Evolutionary conservation across 2,329 filamentous ascomycete genomes (phyloP), one percentile per base, ranked within the genome.

Genomic region (Colletotrichum salicis): DNA sequence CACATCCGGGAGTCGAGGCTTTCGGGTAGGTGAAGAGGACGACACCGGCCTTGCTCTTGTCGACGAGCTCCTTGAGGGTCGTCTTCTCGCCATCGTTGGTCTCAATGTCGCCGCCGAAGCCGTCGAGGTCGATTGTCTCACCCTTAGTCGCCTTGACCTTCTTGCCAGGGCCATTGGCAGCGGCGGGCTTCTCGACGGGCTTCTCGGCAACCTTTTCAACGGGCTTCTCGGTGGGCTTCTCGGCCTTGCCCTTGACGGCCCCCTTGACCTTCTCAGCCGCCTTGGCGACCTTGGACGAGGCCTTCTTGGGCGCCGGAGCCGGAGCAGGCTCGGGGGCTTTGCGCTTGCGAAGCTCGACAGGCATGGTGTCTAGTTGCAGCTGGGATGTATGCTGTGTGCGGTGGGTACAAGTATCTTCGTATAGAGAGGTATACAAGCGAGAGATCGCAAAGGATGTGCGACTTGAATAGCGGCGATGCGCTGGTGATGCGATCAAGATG

Each of bases 11-110:
- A 27, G 96, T 99, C 33, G 93, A 96, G 13, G 96, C 96, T 84
- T 93, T 97, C 71, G 96, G 96, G 80, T 98, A 98, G 37, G 95
- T 98, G 82, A 99, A 98, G 35, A 98, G 85, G 41, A 97, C 94
- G 55, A 98, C 93, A 31, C 96, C 96, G 45, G 89, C 87, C 84
- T 94, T 91, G 88, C 95, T 97, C 79, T 93, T 89, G 63, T 94
- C 92, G 60, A 98, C 88, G 29, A 99, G 90, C 76, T 91, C 86
- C 84, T 94, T 92, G 71, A 99, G 85, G 1, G 91, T 94, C 6
- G 93, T 95, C 84, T 92, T 93, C 65, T 87, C 85, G 77, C 95
- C 95, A 74, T 97, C 94, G 75, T 98, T 91, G 74, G 92, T 96
- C 86, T 96, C 90, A 74, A 99, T 84, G 79, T 96, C 91, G 74